phyloP scores from a whole-genome alignment of 768 basidiomycete genomes.

The Tulasnella sp. region DNA sequence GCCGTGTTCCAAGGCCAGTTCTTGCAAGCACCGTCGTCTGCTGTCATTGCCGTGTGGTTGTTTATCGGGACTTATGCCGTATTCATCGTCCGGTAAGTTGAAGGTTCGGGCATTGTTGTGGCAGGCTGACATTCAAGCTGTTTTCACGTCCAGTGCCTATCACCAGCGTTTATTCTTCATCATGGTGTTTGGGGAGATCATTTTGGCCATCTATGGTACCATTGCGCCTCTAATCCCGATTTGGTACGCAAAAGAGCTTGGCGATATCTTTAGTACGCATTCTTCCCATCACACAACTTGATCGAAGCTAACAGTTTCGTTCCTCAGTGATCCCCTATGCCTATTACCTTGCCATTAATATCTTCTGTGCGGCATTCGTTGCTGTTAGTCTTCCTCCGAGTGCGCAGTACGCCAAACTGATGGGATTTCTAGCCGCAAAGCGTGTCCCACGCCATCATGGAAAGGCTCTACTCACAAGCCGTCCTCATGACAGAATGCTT shows the following conservation, averaged over 20 bases:
- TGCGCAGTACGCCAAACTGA: neutral
- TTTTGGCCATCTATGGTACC: slow-evolving; percentile 4
- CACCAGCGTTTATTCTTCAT: slow-evolving; percentile 6
- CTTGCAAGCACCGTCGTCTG: slow-evolving; percentile 10
- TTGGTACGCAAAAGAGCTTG: neutral
- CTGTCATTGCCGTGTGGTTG: slow-evolving; percentile 7
- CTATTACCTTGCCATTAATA: slow-evolving; percentile 2
- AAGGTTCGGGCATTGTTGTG: too few relatives aligned
- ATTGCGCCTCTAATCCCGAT: slow-evolving; percentile 7
- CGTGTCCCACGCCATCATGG: neutral
- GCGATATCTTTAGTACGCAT: neutral
- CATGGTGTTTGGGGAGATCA: slow-evolving; percentile 12
- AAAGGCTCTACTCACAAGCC: neutral
- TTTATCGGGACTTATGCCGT: slow-evolving; percentile 8
- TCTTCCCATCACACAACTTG: neutral
- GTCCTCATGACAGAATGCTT: neutral
- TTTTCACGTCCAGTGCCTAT: neutral
- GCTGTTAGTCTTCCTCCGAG: neutral
- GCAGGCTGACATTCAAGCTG: neutral
- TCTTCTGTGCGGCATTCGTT: neutral
- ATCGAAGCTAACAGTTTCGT: neutral
- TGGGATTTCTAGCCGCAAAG: neutral
- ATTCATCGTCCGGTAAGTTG: slow-evolving; percentile 10
- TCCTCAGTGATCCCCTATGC: neutral
- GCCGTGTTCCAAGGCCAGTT: slow-evolving; percentile 9